Evolutionary conservation across 371 early-diverging fungal genomes (phyloP), one percentile per base, ranked within the genome.

Genomic region (Rhizopus delemar): DNA sequence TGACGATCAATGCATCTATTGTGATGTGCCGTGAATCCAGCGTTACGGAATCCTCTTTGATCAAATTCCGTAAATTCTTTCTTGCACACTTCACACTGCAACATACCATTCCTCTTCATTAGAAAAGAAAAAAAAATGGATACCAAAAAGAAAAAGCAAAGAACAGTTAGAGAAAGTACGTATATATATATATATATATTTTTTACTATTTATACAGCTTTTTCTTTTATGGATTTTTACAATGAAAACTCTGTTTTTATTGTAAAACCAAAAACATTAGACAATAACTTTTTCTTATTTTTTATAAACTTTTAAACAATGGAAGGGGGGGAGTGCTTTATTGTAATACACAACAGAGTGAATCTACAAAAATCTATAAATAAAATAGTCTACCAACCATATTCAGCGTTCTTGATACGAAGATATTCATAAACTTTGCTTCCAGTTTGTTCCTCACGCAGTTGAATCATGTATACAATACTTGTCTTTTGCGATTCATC

Each of bases 391-490:
- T 63, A 67, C 78, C 78, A 77, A 34, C 73, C 78, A 55, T 74
- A 68, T 43, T 72, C 59, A 22, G 68, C 63, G 59, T 76, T 75
- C 48, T 70, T 68, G 4, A 65, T 62, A 16, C 69, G 71, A 38
- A 79, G 53, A 43, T 74, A 74, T 28, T 79, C 74, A 49, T 63
- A 71, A 4, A 76, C 65, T 53, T 76, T 75, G 38, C 56, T 59
- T 5, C 73, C 68, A 29, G 71, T 74, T 31, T 70, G 62, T 28
- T 79, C 79, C 53, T 79, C 76, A 45, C 73, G 66, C 29, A 79
- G 45, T 29, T 75, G 71, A n/a, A 79, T 59, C 79, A 79, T 72
- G 36, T 79, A 79, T 3, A 79, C 74, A 49, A 74, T 63, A 41
- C 74, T 74, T 9, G 73, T 69, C 36, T 65, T 68, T 8, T 57